A percentile compares a stretch with the other conserved stretches of the same genome.
Evolutionary conservation across 2,329 filamentous ascomycete genomes (phyloP).

Genomic region (Thelonectria blattea): DNA sequence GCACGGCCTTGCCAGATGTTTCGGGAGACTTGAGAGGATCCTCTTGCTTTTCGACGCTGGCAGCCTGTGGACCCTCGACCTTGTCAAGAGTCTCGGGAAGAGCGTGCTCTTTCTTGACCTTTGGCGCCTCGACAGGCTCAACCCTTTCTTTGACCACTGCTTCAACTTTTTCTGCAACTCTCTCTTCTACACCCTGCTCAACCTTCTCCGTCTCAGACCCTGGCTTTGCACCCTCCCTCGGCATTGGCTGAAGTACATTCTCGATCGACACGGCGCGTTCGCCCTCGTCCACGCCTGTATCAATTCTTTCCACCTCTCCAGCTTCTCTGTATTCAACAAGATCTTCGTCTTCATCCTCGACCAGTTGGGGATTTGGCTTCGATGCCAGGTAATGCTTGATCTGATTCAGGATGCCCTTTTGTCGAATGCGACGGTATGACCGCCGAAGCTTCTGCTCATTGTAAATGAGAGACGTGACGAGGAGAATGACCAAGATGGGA

Average conservation of each 20-base stretch:
- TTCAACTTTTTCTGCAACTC: neutral
- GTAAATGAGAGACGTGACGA: conserved; percentile 50
- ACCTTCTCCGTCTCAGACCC: conserved; percentile 3
- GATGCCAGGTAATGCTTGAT: conserved; percentile 20
- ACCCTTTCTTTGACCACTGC: neutral
- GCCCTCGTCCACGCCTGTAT: neutral
- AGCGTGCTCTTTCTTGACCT: no score
- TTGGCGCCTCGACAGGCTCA: neutral
- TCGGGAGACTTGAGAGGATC: no score
- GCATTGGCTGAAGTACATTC: neutral
- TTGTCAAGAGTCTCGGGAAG: no score
- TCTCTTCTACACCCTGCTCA: conserved; percentile 11
- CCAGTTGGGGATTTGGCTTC: conserved; percentile 11
- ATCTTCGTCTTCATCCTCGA: conserved; percentile 28
- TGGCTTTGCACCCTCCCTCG: neutral
- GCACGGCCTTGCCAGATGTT: no score
- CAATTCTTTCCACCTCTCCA: neutral
- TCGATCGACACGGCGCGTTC: neutral
- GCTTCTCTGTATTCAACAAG: conserved; percentile 12
- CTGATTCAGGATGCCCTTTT: conserved; percentile 39
- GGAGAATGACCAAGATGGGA: conserved; percentile 55
- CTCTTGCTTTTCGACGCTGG: no score
- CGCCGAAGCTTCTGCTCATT: conserved; percentile 54
- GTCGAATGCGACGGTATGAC: conserved; percentile 44
- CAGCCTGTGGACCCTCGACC: no score